Evolutionary conservation across 306 rosid species (phyloP).

Genomic region (Notholithocarpus densiflorus): DNA sequence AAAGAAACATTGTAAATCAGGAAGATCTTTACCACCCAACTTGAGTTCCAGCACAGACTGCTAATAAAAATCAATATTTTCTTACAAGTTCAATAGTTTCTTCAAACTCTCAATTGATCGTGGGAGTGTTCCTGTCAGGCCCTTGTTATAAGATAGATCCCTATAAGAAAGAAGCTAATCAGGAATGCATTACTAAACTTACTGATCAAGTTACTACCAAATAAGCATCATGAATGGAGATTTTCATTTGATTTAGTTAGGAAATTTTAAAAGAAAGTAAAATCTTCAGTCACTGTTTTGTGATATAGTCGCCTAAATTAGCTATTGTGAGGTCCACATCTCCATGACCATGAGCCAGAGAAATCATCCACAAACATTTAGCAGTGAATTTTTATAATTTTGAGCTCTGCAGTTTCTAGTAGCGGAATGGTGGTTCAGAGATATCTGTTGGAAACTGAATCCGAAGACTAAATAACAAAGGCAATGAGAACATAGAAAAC

Average conservation of each 20-base stretch:
- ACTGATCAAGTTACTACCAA: neutral
- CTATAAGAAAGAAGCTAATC: slow-evolving; percentile 29
- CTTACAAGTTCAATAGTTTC: slow-evolving; percentile 58
- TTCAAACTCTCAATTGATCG: slow-evolving; percentile 42
- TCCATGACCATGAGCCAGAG: too few species aligned
- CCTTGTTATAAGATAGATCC: slow-evolving; percentile 60
- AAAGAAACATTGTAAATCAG: neutral
- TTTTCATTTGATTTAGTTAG: neutral
- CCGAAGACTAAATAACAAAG: neutral
- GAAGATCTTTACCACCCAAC: too few species aligned
- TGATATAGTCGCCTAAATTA: too few species aligned
- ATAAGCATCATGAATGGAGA: neutral
- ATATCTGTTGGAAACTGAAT: too few species aligned
- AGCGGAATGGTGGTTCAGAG: too few species aligned
- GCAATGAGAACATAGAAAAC: slow-evolving; percentile 20
- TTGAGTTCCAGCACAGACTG: neutral
- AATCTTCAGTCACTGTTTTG: too few species aligned
- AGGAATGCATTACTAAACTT: slow-evolving; percentile 13
- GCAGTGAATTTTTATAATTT: too few species aligned
- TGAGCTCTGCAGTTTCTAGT: too few species aligned
- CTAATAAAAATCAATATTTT: slow-evolving; percentile 1
- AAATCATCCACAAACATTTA: too few species aligned
- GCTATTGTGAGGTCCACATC: too few species aligned
- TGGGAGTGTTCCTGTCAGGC: slow-evolving; percentile 47
- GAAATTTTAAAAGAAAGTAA: neutral